A percentile compares a stretch with the other conserved stretches of the same genome.
These are phyloP conservation scores for Citrus inodora DNA, from an alignment of 345 rosid species.

Conservation along the genomic window DNA sequence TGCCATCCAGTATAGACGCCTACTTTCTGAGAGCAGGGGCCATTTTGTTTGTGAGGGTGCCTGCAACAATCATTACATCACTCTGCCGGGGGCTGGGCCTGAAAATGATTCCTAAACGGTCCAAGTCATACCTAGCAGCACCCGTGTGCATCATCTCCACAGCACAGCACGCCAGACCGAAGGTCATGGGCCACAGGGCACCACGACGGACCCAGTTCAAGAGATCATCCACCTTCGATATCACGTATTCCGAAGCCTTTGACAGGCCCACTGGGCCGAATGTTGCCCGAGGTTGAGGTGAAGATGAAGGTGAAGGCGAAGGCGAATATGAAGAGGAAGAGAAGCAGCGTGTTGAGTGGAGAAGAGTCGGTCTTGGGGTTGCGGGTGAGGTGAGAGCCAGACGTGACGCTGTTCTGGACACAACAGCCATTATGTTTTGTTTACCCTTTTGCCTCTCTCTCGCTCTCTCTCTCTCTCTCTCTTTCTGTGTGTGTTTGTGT, in stretches of 20 bases:
- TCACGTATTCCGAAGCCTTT: neutral
- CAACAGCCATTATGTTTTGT: neutral
- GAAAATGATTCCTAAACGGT: neutral
- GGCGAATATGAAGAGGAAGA: neutral
- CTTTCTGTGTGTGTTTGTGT: too few species aligned
- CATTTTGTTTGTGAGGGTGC: neutral
- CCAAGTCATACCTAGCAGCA: neutral
- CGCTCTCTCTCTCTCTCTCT: too few species aligned
- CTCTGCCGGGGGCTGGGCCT: neutral
- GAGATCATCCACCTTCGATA: neutral
- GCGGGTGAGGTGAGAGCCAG: neutral
- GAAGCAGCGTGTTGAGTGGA: too few species aligned
- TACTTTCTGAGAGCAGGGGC: neutral
- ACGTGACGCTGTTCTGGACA: neutral
- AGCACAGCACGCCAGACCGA: neutral
- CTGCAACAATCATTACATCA: neutral
- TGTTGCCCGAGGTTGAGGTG: neutral
- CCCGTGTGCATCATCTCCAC: neutral
- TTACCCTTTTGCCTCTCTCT: too few species aligned
- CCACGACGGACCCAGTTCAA: neutral
- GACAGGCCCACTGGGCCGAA: neutral
- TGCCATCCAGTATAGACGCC: accelerated
- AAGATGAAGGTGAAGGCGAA: neutral
- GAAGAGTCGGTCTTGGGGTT: neutral
- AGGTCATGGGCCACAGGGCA: neutral